A percentile compares a stretch with the other conserved stretches of the same genome.
Evolutionary conservation across 306 rosid genomes (phyloP).

Genomic region (Fagus crenata): DNA sequence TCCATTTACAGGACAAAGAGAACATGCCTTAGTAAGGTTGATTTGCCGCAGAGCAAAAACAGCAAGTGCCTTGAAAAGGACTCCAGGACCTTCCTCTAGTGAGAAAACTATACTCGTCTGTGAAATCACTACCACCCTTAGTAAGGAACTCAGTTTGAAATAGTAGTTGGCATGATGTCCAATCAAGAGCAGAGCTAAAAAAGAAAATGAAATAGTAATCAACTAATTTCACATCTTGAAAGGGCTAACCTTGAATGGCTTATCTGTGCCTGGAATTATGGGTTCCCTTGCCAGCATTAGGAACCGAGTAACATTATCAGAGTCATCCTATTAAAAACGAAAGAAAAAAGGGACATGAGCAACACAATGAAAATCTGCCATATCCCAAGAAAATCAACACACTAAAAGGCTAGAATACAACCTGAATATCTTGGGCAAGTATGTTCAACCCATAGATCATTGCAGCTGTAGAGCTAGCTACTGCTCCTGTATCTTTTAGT

Average conservation of each 20-base stretch:
- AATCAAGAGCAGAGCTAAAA: conserved; percentile 13
- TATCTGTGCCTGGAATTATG: conserved; percentile 87
- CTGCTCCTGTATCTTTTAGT: conserved; percentile 84
- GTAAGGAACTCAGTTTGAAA: conserved; percentile 12
- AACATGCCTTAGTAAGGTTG: conserved; percentile 76
- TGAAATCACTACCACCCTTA: conserved; percentile 30
- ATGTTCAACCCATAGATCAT: conserved; percentile 71
- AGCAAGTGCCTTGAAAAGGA: conserved; percentile 97
- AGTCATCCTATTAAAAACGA: conserved; percentile 65
- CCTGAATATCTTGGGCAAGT: conserved; percentile 94
- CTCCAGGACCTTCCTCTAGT: conserved; percentile 94
- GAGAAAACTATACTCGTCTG: conserved; percentile 98
- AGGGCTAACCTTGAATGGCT: conserved; percentile 75
- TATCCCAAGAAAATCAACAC: conserved; percentile 7
- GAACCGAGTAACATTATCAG: conserved; percentile 86
- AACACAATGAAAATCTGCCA: conserved; percentile 20
- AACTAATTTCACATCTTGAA: conserved; percentile 8
- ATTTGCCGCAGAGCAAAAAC: conserved; percentile 91
- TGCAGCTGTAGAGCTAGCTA: conserved; percentile 87
- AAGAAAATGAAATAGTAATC: neutral
- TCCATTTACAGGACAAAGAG: conserved; percentile 11
- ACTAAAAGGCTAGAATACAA: conserved; percentile 27
- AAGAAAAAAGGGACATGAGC: neutral
- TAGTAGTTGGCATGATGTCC: conserved; percentile 16
- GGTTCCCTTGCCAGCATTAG: conserved; percentile 93